A percentile compares a stretch with the other conserved stretches of the same genome.
These are phyloP conservation scores for Neospora caninum DNA, from an alignment of 169 alveolate genomes.

Conservation along the genomic window DNA sequence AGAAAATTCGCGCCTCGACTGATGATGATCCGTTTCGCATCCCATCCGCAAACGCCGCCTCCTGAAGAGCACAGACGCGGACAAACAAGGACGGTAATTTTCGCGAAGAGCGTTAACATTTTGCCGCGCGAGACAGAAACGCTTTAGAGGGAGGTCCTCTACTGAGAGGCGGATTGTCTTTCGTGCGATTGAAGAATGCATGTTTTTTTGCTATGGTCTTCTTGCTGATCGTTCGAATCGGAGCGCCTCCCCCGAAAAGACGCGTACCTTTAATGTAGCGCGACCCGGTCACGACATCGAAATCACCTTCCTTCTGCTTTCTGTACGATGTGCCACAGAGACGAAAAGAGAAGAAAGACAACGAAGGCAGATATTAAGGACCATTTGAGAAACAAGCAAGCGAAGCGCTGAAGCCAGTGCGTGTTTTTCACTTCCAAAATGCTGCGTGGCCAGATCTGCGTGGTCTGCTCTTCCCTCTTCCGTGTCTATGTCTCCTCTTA, in stretches of 20 bases:
- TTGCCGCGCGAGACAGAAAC: neutral
- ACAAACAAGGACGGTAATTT: neutral
- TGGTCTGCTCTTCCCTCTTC: too few relatives aligned
- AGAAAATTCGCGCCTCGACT: slow-evolving; percentile 95
- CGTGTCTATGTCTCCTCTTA: neutral
- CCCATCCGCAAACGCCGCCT: slow-evolving; percentile 99
- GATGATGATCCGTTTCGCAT: slow-evolving; percentile 89
- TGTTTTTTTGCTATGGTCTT: too few relatives aligned
- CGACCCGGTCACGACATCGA: slow-evolving; percentile 96
- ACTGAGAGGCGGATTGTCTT: too few relatives aligned
- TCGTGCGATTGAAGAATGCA: too few relatives aligned
- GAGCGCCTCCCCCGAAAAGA: too few relatives aligned
- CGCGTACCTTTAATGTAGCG: slow-evolving; percentile 82
- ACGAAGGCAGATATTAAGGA: neutral
- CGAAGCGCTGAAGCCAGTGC: too few relatives aligned
- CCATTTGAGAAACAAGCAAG: too few relatives aligned
- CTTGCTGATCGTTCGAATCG: too few relatives aligned
- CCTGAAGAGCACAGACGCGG: slow-evolving; percentile 63
- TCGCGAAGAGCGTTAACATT: neutral
- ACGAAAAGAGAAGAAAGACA: neutral
- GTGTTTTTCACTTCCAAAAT: too few relatives aligned
- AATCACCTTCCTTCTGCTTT: slow-evolving; percentile 87
- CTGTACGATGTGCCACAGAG: slow-evolving; percentile 10
- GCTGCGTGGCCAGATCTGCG: too few relatives aligned
- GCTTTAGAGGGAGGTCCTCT: too few relatives aligned